phyloP scores from a whole-genome alignment of 495 filamentous ascomycete genomes.

The Xylaria flabelliformis region DNA sequence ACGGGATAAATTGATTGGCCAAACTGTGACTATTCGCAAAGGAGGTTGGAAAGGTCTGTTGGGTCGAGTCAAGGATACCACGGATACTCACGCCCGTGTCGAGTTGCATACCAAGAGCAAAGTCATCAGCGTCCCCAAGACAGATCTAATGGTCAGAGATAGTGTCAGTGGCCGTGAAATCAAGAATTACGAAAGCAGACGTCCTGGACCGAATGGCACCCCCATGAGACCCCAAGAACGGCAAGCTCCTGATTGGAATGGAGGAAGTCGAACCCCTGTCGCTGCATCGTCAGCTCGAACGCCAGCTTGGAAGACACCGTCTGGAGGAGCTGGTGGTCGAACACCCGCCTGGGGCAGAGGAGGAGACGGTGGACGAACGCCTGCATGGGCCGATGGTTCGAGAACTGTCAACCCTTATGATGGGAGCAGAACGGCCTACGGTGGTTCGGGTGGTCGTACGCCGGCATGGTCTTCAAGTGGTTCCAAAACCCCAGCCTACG shows the following conservation, averaged over 20 bases:
- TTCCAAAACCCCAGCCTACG: constrained; percentile 67
- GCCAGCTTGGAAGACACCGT: constrained; percentile 65
- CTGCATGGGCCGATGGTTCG: constrained; percentile 78
- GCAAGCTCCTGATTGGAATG: constrained; percentile 45
- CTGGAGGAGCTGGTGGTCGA: constrained; percentile 57
- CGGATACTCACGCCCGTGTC: constrained; percentile 80
- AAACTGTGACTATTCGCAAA: constrained; percentile 84
- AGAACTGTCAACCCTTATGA: constrained; percentile 82
- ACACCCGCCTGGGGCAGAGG: constrained; percentile 72
- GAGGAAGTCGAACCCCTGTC: constrained; percentile 74
- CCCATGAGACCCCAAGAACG: constrained; percentile 49
- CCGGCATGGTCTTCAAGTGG: constrained; percentile 60
- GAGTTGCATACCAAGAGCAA: constrained; percentile 94
- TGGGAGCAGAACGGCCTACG: constrained; percentile 77
- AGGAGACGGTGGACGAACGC: constrained; percentile 69
- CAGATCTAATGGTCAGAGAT: constrained; percentile 81
- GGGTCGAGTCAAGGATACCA: constrained; percentile 93
- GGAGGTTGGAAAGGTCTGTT: constrained; percentile 91
- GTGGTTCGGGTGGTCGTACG: constrained; percentile 57
- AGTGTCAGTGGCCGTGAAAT: constrained; percentile 76
- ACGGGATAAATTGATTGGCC: constrained; percentile 84
- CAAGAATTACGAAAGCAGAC: constrained; percentile 66
- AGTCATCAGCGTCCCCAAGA: constrained; percentile 79
- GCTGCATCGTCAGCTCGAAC: constrained; percentile 67
- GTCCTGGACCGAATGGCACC: constrained; percentile 58